Conservation (phyloP, 331 rosid genomes). For the Phaseolus coccineus region DNA sequence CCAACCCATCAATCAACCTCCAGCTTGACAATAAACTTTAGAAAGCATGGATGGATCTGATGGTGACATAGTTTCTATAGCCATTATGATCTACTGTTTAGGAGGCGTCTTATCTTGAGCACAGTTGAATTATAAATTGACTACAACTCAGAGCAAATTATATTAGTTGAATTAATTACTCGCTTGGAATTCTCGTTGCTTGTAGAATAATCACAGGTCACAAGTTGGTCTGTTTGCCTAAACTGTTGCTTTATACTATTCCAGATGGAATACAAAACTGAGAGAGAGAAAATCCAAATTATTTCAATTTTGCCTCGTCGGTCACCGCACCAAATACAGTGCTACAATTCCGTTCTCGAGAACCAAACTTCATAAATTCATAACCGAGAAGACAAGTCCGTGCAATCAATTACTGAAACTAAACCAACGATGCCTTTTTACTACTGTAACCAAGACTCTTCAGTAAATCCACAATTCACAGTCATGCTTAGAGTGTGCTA, state of each 20-base stretch:
- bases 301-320: background rate
- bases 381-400: background rate
- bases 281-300: background rate
- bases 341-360: background rate
- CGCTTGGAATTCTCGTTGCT: background rate
- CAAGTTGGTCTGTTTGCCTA: background rate
- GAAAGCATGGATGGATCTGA: conserved; percentile 18
- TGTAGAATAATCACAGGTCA: background rate
- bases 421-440: background rate
- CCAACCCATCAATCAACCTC: conserved; percentile 28
- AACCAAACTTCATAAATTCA: background rate
- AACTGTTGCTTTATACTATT: background rate
- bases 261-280: background rate
- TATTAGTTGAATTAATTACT: background rate
- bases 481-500: conserved; percentile 1
- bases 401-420: background rate
- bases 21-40: conserved; percentile 26
- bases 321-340: background rate
- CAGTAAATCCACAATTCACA: conserved; percentile 9
- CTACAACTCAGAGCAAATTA: conserved; percentile 2
- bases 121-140: background rate
- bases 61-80: conserved; percentile 1
- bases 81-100: background rate
- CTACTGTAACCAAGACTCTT: background rate
- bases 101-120: background rate